phyloP scores from a whole-genome alignment of 352 stramenopile species.

The Globisporangium barbulae region DNA sequence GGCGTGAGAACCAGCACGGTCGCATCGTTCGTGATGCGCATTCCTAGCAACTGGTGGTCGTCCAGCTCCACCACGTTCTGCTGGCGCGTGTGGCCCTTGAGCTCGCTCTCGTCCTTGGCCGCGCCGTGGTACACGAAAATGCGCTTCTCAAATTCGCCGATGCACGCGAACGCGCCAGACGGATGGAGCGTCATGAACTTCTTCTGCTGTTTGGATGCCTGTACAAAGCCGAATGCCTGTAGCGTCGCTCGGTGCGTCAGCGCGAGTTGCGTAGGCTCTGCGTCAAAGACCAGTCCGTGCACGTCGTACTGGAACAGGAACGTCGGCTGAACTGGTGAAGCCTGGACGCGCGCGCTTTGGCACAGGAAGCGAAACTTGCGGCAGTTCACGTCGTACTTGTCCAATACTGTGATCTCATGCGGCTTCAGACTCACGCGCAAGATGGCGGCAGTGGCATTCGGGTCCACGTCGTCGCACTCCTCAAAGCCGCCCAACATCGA shows the following conservation, averaged over 20 bases:
- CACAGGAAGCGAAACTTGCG: constrained; percentile 64
- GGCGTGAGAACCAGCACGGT: constrained; percentile 56
- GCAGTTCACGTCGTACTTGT: constrained; percentile 65
- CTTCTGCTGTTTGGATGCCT: constrained; percentile 86
- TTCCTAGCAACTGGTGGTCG: constrained; percentile 56
- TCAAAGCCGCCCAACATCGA: constrained; percentile 78
- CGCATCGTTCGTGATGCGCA: constrained; percentile 41
- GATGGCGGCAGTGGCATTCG: constrained; percentile 60
- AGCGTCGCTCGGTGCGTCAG: constrained; percentile 54
- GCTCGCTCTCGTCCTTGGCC: constrained; percentile 22
- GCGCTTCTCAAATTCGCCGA: constrained; percentile 76
- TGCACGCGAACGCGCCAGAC: constrained; percentile 49
- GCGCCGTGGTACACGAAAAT: constrained; percentile 71
- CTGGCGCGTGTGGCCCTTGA: constrained; percentile 42
- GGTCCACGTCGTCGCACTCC: constrained; percentile 76
- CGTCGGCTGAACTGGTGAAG: constrained; percentile 13
- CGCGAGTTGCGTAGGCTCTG: constrained; percentile 19
- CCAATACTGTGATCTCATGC: constrained; percentile 27
- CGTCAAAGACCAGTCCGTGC: constrained; percentile 63
- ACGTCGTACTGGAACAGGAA: constrained; percentile 85
- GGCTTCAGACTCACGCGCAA: constrained; percentile 39
- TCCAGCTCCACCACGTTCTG: constrained; percentile 74
- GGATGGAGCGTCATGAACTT: constrained; percentile 75
- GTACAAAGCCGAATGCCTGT: constrained; percentile 80
- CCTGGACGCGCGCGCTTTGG: constrained; percentile 20